phyloP scores from a whole-genome alignment of 164 flowering plant species.

The Echeveria elegans region DNA sequence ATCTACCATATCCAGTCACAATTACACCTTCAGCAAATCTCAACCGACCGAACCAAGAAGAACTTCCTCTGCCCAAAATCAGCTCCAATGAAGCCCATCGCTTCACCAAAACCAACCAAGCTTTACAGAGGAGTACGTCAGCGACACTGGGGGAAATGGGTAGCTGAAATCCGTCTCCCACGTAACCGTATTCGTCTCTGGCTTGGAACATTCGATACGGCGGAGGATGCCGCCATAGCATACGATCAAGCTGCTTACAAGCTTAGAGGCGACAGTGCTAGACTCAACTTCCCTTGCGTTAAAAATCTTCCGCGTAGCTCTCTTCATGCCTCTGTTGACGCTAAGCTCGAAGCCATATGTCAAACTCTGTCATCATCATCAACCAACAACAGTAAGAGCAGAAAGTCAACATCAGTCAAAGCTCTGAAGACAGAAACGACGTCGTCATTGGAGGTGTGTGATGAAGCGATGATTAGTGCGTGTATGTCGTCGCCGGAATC shows the following conservation, averaged over 20 bases:
- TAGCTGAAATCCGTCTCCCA: slow-evolving; percentile 92
- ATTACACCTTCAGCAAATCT: slow-evolving; percentile 23
- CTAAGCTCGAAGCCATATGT: slow-evolving; percentile 57
- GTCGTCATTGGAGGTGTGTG: slow-evolving; percentile 7
- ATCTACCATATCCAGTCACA: slow-evolving; percentile 46
- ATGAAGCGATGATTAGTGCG: slow-evolving; percentile 11
- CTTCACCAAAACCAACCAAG: slow-evolving; percentile 43
- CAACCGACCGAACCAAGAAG: neutral
- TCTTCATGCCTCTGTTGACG: slow-evolving; percentile 54
- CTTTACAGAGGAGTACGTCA: slow-evolving; percentile 94
- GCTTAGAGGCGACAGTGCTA: slow-evolving; percentile 76
- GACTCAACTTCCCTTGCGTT: slow-evolving; percentile 80
- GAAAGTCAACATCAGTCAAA: slow-evolving; percentile 12
- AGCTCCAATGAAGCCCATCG: slow-evolving; percentile 39
- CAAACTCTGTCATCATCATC: slow-evolving; percentile 31
- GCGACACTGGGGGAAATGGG: slow-evolving; percentile 99
- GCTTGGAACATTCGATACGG: slow-evolving; percentile 96
- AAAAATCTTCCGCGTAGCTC: slow-evolving; percentile 53
- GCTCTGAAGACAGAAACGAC: slow-evolving; percentile 18
- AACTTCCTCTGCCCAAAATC: slow-evolving; percentile 30
- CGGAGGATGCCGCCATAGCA: slow-evolving; percentile 92
- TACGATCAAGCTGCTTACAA: slow-evolving; percentile 86
- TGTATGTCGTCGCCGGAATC: slow-evolving; percentile 35
- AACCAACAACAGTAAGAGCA: slow-evolving; percentile 16
- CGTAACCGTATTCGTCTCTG: slow-evolving; percentile 85